These are phyloP conservation scores for Graphiopsis chlorocephala DNA, from an alignment of 2,329 filamentous ascomycete genomes.

Conservation along the genomic window DNA sequence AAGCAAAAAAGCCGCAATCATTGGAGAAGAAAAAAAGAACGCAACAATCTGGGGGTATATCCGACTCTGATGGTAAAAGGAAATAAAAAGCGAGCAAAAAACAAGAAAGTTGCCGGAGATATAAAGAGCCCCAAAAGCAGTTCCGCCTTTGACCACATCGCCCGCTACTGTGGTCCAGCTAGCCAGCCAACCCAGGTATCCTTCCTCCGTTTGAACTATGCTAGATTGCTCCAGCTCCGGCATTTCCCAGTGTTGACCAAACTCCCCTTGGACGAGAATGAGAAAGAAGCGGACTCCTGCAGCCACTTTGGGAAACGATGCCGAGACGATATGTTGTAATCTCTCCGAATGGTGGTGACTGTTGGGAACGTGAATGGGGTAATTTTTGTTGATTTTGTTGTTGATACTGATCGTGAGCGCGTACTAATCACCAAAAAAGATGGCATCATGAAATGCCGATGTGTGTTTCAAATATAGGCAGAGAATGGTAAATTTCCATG, in stretches of 20 bases:
- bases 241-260: background rate
- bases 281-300: background rate
- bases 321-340: background rate
- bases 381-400: conserved; percentile 6
- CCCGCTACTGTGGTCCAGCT: background rate
- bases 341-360: background rate
- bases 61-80: background rate
- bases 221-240: conserved; percentile 7
- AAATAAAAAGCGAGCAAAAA: background rate
- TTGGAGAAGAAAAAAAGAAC: background rate
- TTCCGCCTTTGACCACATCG: background rate
- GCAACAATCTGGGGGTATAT: conserved; percentile 15
- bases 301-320: background rate
- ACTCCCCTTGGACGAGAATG: background rate
- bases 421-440: background rate
- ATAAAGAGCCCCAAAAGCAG: background rate
- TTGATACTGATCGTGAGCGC: conserved; percentile 6
- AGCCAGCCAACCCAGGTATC: background rate
- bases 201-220: background rate
- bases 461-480: conserved; percentile 8
- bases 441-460: background rate
- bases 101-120: background rate
- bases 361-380: background rate
- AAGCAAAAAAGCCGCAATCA: background rate
- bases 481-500: conserved; percentile 8